phyloP scores from a whole-genome alignment of 805 yeast species.

The Millerago galiae region DNA sequence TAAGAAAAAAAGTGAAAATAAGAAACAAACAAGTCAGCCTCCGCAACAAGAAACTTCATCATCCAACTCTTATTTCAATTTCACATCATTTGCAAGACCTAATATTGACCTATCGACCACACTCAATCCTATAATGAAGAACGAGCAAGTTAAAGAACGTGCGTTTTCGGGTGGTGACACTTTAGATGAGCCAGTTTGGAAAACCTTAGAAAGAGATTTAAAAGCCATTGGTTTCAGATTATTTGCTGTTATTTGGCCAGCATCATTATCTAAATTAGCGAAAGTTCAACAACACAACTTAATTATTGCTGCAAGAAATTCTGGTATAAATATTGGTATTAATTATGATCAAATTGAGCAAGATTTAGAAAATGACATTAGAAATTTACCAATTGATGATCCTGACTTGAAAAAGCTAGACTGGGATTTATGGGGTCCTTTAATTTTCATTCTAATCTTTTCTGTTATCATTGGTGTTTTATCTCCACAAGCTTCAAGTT shows the following conservation, averaged over 20 bases:
- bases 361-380: conserved; percentile 22
- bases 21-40: background rate
- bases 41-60: conserved; percentile 2
- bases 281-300: conserved; percentile 26
- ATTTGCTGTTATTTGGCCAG: conserved; percentile 38
- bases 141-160: conserved; percentile 24
- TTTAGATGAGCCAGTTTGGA: conserved; percentile 59
- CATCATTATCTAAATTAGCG: conserved; percentile 24
- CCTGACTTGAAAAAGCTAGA: conserved; percentile 29
- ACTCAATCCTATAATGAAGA: conserved; percentile 26
- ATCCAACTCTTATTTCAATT: conserved; percentile 21
- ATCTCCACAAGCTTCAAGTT: conserved; percentile 27
- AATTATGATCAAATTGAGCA: conserved; percentile 24
- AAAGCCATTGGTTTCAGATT: conserved; percentile 37
- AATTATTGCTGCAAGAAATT: conserved; percentile 23
- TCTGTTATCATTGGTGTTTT: conserved; percentile 38
- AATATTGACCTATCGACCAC: conserved; percentile 26
- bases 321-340: conserved; percentile 25
- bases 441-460: conserved; percentile 51
- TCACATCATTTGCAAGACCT: conserved; percentile 23
- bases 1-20: background rate
- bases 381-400: conserved; percentile 20
- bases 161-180: conserved; percentile 59
- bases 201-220: conserved; percentile 45
- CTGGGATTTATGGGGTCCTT: conserved; percentile 71